Evolutionary conservation across 768 basidiomycete species (phyloP).

Genomic region (Collybia sp.): DNA sequence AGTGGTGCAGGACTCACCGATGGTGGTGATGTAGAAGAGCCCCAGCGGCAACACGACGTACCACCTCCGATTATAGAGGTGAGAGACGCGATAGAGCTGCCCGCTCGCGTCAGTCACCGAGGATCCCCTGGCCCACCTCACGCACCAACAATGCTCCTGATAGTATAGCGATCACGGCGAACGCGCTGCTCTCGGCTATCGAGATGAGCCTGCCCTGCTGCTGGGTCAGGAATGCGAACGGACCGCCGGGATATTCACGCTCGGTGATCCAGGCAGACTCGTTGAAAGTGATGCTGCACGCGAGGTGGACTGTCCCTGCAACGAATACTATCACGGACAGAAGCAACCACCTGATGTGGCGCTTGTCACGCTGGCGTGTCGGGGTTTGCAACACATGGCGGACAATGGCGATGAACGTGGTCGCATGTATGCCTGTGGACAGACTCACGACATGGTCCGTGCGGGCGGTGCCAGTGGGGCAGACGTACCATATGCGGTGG

Average conservation of each 20-base stretch:
- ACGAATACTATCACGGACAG: no score
- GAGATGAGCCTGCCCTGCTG: slow-evolving; percentile 18
- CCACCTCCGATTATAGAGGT: slow-evolving; percentile 21
- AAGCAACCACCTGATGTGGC: no score
- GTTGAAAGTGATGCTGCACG: slow-evolving; percentile 14
- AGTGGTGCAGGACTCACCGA: slow-evolving; percentile 10
- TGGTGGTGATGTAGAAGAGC: slow-evolving; percentile 13
- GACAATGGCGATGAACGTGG: slow-evolving; percentile 8
- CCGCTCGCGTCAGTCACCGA: no score
- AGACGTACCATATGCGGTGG: slow-evolving; percentile 15
- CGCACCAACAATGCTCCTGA: slow-evolving; percentile 34
- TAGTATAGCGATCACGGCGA: slow-evolving; percentile 25
- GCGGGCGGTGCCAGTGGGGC: background rate
- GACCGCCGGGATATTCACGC: slow-evolving; percentile 26
- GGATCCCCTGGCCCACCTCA: slow-evolving; percentile 6
- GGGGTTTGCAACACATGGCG: slow-evolving; percentile 3
- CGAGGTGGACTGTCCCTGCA: slow-evolving; percentile 12
- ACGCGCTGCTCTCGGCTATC: slow-evolving; percentile 16
- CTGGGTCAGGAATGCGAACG: slow-evolving; percentile 22
- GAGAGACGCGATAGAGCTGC: slow-evolving; percentile 28
- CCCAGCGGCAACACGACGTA: slow-evolving; percentile 13
- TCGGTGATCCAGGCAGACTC: slow-evolving; percentile 27
- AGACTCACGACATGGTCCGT: no score
- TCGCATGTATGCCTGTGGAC: slow-evolving; percentile 11
- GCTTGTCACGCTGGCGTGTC: no score